Conservation (phyloP, 768 basidiomycete genomes). For the Rhodotorula diobovata region DNA sequence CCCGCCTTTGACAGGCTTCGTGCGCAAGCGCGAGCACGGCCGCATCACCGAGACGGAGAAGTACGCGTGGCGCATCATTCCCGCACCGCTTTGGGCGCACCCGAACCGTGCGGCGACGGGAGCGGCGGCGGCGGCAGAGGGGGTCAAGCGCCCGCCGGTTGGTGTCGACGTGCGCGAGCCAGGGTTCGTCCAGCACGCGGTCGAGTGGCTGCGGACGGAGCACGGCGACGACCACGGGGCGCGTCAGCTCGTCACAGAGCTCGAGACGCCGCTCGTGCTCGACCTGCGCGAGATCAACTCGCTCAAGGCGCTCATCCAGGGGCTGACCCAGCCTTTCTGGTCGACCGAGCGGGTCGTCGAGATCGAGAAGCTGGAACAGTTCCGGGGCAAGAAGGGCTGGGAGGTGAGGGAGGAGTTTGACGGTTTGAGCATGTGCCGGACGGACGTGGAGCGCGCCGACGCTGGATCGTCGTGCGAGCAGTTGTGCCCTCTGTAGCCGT, state of each 20-base stretch:
- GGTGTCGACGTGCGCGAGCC: constrained; percentile 9
- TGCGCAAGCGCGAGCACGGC: background rate
- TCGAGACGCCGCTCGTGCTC: constrained; percentile 7
- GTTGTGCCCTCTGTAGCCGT: constrained; percentile 1
- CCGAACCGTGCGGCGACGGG: background rate
- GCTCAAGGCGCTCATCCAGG: background rate
- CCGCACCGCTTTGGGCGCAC: constrained; percentile 18
- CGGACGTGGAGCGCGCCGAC: background rate
- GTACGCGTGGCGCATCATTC: constrained; percentile 18
- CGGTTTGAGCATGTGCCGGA: background rate
- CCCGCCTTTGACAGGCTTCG: constrained; percentile 5
- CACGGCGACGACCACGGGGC: background rate
- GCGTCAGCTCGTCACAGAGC: background rate
- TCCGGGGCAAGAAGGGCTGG: constrained; percentile 5
- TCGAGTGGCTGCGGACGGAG: background rate
- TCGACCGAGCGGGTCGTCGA: constrained; percentile 6
- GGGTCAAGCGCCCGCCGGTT: background rate
- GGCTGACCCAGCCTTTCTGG: constrained; percentile 13
- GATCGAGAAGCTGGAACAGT: constrained; percentile 1
- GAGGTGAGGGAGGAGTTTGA: background rate
- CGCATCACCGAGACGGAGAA: background rate
- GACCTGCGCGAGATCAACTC: background rate
- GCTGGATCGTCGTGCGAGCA: background rate
- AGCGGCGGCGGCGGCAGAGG: background rate
- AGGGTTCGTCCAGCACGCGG: constrained; percentile 14